Evolutionary conservation across 805 yeast species (phyloP), one percentile per base, ranked within the genome.

Genomic region (Saccharomycopsis lassenensis): DNA sequence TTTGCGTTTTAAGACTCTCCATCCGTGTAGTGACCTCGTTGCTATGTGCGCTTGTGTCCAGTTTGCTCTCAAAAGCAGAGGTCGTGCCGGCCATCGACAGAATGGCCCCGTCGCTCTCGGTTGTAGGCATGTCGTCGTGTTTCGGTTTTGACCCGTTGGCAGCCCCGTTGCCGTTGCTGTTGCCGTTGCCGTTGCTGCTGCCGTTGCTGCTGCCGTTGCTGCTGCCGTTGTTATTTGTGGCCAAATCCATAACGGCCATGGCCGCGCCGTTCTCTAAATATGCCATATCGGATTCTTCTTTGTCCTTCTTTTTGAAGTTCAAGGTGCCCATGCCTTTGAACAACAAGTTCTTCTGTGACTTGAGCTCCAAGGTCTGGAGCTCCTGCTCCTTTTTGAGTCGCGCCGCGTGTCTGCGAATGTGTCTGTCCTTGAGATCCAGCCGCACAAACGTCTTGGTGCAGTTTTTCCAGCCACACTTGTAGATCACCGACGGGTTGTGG

Each of bases 391-490:
- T 55, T 24, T 49, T 31, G 31, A 48, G 46, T 21, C 55, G 43
- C n/a, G 45, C 46, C 31, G 60, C 62, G 49, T 71, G 61, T 44
- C 76, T 37, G 57, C 58, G 51, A 46, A 55, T 41, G 49, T 74
- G 65, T 53, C 80, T 46, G 5, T 53, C 57, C 19, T 65, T 58
- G 30, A 77, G 54, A 49, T 77, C 85, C 38, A 62, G 65, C 27
- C 85, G 55, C 1, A 77, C 84, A 58, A 77, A 77, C 0, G 77
- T 69, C 51, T 72, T 74, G 1, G 63, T 59, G 50, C 85, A 77
- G 3, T 57, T 56, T 7, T 64, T 57, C 52, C 61, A 61, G 0
- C 52, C 47, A 50, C 85, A 77, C 18, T 58, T 59, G 48, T 64
- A 75, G 7, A 76, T 71, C 36, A 67, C 68, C 15, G 65, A 60